phyloP scores from a whole-genome alignment of 148 eudicot genomes.

The Chenopodium quinoa region DNA sequence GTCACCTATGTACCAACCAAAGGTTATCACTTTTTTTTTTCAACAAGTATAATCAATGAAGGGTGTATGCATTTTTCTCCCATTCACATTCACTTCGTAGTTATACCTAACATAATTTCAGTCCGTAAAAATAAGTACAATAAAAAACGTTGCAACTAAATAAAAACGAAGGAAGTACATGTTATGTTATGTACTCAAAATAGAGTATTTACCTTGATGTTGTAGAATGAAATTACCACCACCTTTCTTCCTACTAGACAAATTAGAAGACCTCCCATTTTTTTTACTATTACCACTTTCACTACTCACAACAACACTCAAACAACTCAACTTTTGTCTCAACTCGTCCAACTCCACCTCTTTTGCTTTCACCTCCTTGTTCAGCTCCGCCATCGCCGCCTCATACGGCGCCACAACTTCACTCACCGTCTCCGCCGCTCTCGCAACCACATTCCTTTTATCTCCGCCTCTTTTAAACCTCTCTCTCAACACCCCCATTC shows the following conservation, averaged over 20 bases:
- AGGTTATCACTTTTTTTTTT: neutral
- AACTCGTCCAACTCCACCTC: conserved; percentile 67
- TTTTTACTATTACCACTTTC: conserved; percentile 33
- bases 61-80: neutral
- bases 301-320: conserved; percentile 28
- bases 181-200: too few species aligned
- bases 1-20: neutral
- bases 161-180: too few species aligned
- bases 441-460: conserved; percentile 19
- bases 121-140: neutral
- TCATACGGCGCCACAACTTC: conserved; percentile 95
- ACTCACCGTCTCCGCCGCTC: conserved; percentile 47
- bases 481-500: conserved; percentile 73
- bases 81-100: too few species aligned
- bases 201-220: conserved; percentile 22
- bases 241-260: conserved; percentile 46
- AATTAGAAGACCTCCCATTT: conserved; percentile 39
- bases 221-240: conserved; percentile 1
- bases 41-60: neutral
- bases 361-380: conserved; percentile 66
- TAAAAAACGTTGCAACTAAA: too few species aligned
- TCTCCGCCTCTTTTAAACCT: conserved; percentile 61
- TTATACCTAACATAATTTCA: neutral
- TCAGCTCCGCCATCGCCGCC: conserved; percentile 79
- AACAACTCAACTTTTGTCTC: conserved; percentile 51